A percentile compares a stretch with the other conserved stretches of the same genome.
Conservation (phyloP, 1,139 yeast genomes). For the Sugiyamaella neomexicana region DNA sequence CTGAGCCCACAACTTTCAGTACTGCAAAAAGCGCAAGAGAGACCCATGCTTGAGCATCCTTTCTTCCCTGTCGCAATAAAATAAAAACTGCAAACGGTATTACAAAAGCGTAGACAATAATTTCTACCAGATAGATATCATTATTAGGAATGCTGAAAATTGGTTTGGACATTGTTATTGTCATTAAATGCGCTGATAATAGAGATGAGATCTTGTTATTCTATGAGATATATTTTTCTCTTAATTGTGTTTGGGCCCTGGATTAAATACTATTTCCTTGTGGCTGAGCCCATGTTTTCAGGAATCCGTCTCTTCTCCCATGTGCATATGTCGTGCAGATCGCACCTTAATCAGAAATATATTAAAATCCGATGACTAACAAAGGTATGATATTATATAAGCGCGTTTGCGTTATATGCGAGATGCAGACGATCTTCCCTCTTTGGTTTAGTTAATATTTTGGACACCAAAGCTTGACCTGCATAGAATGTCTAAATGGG, state of each 20-base stretch:
- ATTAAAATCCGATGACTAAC: slow-evolving; percentile 9
- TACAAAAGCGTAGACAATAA: slow-evolving; percentile 15
- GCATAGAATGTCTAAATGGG: neutral
- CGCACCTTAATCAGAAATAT: neutral
- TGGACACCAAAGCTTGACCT: neutral
- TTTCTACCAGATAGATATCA: slow-evolving; percentile 18
- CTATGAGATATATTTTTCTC: neutral
- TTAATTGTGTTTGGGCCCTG: neutral
- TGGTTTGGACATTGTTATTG: slow-evolving; percentile 2
- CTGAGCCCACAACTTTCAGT: slow-evolving; percentile 20
- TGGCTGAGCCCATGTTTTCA: neutral
- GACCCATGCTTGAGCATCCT: slow-evolving; percentile 19
- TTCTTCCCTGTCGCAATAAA: slow-evolving; percentile 11
- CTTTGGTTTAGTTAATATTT: too few relatives aligned
- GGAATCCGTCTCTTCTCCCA: neutral
- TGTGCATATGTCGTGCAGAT: neutral
- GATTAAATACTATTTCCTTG: neutral
- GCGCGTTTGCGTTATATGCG: neutral
- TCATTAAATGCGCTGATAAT: neutral
- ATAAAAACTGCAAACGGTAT: slow-evolving; percentile 6
- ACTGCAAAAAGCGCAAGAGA: slow-evolving; percentile 12
- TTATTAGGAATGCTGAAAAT: slow-evolving; percentile 17
- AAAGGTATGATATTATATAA: neutral
- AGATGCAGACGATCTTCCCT: too few relatives aligned
- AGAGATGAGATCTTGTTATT: neutral